A percentile compares a stretch with the other conserved stretches of the same genome.
phyloP scores from a whole-genome alignment of 805 yeast species.

The Spathaspora sp. region DNA sequence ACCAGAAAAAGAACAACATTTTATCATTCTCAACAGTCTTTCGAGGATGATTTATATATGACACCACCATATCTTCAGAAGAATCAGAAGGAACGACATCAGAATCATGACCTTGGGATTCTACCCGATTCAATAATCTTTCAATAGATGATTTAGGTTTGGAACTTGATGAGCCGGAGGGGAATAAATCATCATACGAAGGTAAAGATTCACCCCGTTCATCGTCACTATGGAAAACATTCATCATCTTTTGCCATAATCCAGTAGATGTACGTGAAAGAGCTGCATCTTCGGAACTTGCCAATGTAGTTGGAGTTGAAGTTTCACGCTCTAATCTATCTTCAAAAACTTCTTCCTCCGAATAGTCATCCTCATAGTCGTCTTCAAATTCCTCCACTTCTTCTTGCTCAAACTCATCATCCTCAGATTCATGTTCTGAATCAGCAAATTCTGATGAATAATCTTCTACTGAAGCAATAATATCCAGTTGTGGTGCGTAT shows the following conservation, averaged over 20 bases:
- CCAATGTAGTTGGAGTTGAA: not conserved
- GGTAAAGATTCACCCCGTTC: constrained; percentile 44
- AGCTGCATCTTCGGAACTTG: not conserved
- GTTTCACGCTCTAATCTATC: constrained; percentile 15
- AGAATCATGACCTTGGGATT: constrained; percentile 14
- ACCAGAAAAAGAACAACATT: constrained; percentile 87
- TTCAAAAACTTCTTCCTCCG: constrained; percentile 27
- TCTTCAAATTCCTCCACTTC: constrained; percentile 1
- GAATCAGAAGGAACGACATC: constrained; percentile 36
- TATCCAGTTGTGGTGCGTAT: not conserved
- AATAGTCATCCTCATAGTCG: constrained; percentile 15
- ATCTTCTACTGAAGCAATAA: not conserved
- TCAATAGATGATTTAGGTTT: constrained; percentile 35
- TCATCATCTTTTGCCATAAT: constrained; percentile 42
- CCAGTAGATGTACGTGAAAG: constrained; percentile 13
- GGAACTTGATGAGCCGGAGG: constrained; percentile 38
- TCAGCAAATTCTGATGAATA: constrained; percentile 29
- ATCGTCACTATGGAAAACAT: constrained; percentile 35
- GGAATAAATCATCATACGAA: constrained; percentile 72
- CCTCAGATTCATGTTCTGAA: constrained; percentile 23
- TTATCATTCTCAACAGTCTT: constrained; percentile 65
- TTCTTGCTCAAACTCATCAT: constrained; percentile 13
- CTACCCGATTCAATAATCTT: constrained; percentile 16
- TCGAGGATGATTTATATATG: constrained; percentile 41
- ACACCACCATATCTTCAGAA: constrained; percentile 40